Evolutionary conservation across 2,329 filamentous ascomycete genomes (phyloP).

Genomic region (Metarhizium sp.): DNA sequence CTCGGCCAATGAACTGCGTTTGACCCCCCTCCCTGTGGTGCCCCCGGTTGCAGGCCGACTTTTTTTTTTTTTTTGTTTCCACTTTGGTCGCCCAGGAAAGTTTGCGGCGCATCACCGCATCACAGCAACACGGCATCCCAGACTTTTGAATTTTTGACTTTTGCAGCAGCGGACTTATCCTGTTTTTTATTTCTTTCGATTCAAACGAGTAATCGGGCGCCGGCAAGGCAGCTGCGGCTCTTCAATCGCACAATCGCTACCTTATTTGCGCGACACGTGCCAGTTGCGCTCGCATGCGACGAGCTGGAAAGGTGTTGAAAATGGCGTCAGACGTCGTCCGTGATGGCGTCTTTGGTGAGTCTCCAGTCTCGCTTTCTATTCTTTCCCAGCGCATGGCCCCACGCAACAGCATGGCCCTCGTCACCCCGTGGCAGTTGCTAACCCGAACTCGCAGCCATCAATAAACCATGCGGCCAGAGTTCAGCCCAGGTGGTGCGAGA

Average conservation of each 20-base stretch:
- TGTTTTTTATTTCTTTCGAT: not conserved
- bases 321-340: constrained; percentile 45
- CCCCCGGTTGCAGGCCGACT: too few species aligned
- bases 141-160: not conserved
- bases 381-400: not conserved
- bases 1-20: too few species aligned
- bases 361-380: not conserved
- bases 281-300: constrained; percentile 20
- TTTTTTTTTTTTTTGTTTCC: not conserved
- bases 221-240: not conserved
- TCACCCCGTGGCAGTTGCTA: constrained; percentile 2
- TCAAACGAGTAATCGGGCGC: not conserved
- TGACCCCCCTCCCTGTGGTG: too few species aligned
- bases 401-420: not conserved
- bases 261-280: not conserved
- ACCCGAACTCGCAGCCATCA: constrained; percentile 55
- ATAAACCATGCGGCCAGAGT: constrained; percentile 78
- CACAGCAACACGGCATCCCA: not conserved
- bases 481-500: constrained; percentile 88
- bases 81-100: not conserved
- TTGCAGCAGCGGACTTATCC: not conserved
- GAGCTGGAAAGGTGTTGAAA: constrained; percentile 25
- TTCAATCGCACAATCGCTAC: not conserved
- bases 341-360: constrained; percentile 50
- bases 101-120: not conserved